Base-by-base conservation (phyloP, 2,329 filamentous ascomycete species). In the Colletotrichum sp. region DNA sequence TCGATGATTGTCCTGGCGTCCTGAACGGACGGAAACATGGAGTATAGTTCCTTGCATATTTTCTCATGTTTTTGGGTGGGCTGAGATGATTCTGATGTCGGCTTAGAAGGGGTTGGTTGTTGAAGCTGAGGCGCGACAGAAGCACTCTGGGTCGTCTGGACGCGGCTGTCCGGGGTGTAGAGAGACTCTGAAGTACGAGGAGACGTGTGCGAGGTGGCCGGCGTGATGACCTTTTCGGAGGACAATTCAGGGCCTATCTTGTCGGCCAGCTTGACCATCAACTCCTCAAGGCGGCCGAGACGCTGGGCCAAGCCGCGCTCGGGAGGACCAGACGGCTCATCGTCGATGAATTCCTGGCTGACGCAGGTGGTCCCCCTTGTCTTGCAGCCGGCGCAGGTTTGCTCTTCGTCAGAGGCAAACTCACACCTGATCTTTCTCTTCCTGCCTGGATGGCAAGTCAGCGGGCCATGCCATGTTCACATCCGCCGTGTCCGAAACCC, bases 371-470 rank as follows among this genome's bases (percentile, higher is more conserved):
- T 82, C 1, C 85, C 83, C 1, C 90, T 86, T 8, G 86, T 80
- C 24, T 83, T 81, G 77, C 90, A 92, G 4, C 84, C 85, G 34
- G 85, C 81, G 73, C 90, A 91, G 3, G 86, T 78, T 5, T 81
- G 72, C 7, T 86, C 84, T 5, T 82, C 78, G 6, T 84, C 79
- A 5, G 83, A 79, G 13, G 82, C 80, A 74, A 89, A 88, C 18
- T 84, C 86, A 79, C 90, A 92, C 4, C 85, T 83, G 7, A 88
- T 85, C 82, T 92, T 92, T 28, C 89, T 86, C 67, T 88, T 85
- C 24, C 74, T 64, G 58, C 74, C 74, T 76, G 66, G 10, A n/a
- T 26, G 28, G 15, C 55, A 15, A 21, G 63, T 75, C 32, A 75
- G 69, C 18, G 34, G 57, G 28, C 26, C 26, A 32, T 26, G 28